Conservation (phyloP, 352 stramenopile genomes). For the Phytophthora fragariae region DNA sequence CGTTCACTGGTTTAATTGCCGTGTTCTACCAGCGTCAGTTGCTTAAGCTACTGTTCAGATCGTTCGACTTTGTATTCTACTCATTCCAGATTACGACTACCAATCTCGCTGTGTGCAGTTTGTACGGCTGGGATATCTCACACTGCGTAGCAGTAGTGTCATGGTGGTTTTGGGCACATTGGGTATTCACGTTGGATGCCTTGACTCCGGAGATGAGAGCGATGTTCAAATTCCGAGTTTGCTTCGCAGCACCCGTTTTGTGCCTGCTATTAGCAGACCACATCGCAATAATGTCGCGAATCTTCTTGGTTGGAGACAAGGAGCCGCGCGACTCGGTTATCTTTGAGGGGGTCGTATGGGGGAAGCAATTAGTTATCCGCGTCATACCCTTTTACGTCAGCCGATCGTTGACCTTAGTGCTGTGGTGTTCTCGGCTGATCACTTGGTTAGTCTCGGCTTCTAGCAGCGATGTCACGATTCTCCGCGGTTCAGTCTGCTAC, state of each 20-base stretch:
- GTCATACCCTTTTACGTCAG: conserved; percentile 29
- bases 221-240: conserved; percentile 21
- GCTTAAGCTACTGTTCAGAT: conserved; percentile 30
- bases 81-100: conserved; percentile 29
- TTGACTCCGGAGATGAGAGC: conserved; percentile 40
- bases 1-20: conserved; percentile 20
- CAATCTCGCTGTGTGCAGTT: conserved; percentile 35
- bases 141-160: conserved; percentile 23
- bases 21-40: conserved; percentile 37
- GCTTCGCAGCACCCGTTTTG: conserved; percentile 10
- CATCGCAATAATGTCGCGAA: conserved; percentile 14
- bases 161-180: conserved; percentile 45
- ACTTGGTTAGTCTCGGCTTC: conserved; percentile 20
- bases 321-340: conserved; percentile 19
- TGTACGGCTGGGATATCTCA: conserved; percentile 28
- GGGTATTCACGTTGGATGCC: conserved; percentile 45
- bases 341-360: conserved; percentile 20
- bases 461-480: conserved; percentile 26
- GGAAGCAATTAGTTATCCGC: conserved; percentile 18
- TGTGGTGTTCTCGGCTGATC: conserved; percentile 24
- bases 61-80: conserved; percentile 54
- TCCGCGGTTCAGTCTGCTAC: conserved; percentile 42
- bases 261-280: conserved; percentile 20
- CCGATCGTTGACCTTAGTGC: conserved; percentile 19
- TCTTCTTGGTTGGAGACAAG: conserved; percentile 12